Percentiles rank a stretch among this genome's conserved stretches.
Conservation (phyloP, 78 protist genomes). For the Dictyostelium citrinum region DNA sequence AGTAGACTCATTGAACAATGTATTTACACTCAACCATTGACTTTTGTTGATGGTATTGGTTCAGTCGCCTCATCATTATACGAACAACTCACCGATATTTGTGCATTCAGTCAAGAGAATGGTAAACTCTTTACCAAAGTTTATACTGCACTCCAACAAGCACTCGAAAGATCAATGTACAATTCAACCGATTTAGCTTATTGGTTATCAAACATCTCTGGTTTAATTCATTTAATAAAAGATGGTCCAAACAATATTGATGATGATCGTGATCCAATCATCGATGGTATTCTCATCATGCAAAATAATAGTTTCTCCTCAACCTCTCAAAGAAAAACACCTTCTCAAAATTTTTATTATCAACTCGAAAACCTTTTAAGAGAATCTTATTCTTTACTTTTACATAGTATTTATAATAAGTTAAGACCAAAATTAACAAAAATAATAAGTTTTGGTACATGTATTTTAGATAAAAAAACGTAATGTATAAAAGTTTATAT, state of each 20-base stretch:
- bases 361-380: conserved; percentile 19
- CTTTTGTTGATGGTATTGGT: conserved; percentile 63
- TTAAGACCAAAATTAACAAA: conserved; percentile 31
- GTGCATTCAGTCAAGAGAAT: conserved; percentile 42
- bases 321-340: background rate
- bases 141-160: background rate
- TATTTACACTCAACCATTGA: conserved; percentile 27
- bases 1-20: conserved; percentile 45
- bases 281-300: conserved; percentile 35
- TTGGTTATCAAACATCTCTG: conserved; percentile 60
- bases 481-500: background rate
- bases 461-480: conserved; percentile 47
- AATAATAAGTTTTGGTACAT: conserved; percentile 3
- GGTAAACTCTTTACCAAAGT: conserved; percentile 39
- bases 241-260: conserved; percentile 72
- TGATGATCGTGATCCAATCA: conserved; percentile 40
- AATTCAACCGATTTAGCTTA: conserved; percentile 39
- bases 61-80: conserved; percentile 30
- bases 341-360: conserved; percentile 24
- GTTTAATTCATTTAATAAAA: conserved; percentile 50
- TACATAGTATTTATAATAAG: conserved; percentile 52
- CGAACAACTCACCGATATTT: background rate
- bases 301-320: background rate
- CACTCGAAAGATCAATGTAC: conserved; percentile 42
- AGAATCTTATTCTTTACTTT: conserved; percentile 40